Evolutionary conservation across 2,329 filamentous ascomycete species (phyloP), one percentile per base, ranked within the genome.

Genomic region (Pseudogymnoascus sp.): DNA sequence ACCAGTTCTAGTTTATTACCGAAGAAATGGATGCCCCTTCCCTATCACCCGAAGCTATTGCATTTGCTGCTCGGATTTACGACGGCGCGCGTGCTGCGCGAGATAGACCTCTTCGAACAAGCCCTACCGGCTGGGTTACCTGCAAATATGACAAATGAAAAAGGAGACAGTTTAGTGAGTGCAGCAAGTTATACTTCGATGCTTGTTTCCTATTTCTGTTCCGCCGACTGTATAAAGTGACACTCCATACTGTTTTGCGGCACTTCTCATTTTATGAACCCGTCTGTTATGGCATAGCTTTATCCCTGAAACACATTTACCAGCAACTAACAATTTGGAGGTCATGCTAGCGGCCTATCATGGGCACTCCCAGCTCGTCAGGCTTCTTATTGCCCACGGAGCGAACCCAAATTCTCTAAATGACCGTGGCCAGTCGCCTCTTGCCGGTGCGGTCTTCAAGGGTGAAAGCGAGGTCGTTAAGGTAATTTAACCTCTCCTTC

Each of bases 321-420:
- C 58, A 38, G 21, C 18, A 16, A 23, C 35, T 60, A 41, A 60
- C 58, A 6, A 25, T 40, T 5, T 60, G 21, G 60, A 85, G 83
- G 77, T 91, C 64, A 91, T 91, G 88, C 81, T 91, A 1, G 84
- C 88, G 0, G 81, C 87, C 0, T 91, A 91, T 68, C 82, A 90
- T 67, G 87, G 87, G 9, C 85, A 90, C 62, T 78, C 81, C 1
- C 77, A 81, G 0, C 79, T 88, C 0, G 85, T 87, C 25, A 78
- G 76, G 55, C 77, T 88, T 63, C 79, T 91, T 9, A 72, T 90
- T 1, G 76, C 82, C 28, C 78, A 84, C 63, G 85, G 86, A 1
- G 87, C 86, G 1, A 86, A 90, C 68, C 80, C 87, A 0, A 89
- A 91, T 72, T 78, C 81, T 1, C 70, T 90, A 28, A 91, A 91